Conservation (phyloP, 768 basidiomycete species). For the Holtermanniella nyarrowii region DNA sequence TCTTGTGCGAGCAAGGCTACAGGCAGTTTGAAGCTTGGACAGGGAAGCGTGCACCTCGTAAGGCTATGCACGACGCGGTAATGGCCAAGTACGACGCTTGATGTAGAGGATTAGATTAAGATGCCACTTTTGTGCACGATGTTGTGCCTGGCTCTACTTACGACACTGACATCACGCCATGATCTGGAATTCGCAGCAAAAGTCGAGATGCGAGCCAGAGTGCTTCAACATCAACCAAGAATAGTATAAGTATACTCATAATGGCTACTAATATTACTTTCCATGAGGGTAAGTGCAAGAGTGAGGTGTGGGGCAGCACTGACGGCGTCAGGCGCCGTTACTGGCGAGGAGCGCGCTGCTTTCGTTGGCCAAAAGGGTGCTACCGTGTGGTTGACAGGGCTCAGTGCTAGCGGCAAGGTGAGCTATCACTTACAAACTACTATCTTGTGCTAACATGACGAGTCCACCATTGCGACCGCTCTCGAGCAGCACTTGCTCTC, state of each 20-base stretch:
- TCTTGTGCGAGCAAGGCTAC: slow-evolving; percentile 37
- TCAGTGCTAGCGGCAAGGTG: slow-evolving; percentile 91
- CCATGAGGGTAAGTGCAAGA: slow-evolving; percentile 38
- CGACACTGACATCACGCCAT: background rate
- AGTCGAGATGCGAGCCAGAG: background rate
- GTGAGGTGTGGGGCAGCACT: background rate
- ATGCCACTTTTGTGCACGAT: too few relatives aligned
- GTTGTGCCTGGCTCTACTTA: too few relatives aligned
- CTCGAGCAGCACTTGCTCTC: slow-evolving; percentile 91
- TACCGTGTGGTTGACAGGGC: slow-evolving; percentile 93
- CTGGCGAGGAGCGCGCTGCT: slow-evolving; percentile 53
- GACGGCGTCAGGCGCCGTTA: slow-evolving; percentile 67
- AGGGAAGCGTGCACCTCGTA: slow-evolving; percentile 28
- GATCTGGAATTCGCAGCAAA: background rate
- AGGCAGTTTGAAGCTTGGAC: slow-evolving; percentile 38
- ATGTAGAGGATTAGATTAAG: too few relatives aligned
- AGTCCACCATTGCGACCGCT: slow-evolving; percentile 96
- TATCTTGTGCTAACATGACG: slow-evolving; percentile 4
- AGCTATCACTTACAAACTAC: slow-evolving; percentile 7
- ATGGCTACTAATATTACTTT: slow-evolving; percentile 45
- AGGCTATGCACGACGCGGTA: slow-evolving; percentile 29
- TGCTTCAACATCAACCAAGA: background rate
- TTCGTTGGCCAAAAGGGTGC: slow-evolving; percentile 70
- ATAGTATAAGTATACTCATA: background rate
- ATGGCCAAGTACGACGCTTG: slow-evolving; percentile 29